phyloP scores from a whole-genome alignment of 2,329 filamentous ascomycete genomes.

The Talaromyces sp. region DNA sequence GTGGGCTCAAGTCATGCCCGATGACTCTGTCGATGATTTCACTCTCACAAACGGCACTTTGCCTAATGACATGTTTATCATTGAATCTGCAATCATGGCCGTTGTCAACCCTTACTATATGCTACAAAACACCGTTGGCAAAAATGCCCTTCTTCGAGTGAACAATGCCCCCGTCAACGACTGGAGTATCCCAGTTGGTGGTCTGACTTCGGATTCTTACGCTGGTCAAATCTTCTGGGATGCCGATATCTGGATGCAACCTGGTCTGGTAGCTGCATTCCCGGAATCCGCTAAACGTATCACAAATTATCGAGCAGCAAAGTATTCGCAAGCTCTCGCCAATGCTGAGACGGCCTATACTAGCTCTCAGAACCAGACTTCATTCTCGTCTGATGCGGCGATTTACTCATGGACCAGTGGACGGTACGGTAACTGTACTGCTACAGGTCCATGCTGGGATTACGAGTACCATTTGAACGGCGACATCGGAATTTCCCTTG shows the following conservation, averaged over 20 bases:
- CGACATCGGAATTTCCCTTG: slow-evolving; percentile 60
- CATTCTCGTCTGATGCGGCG: slow-evolving; percentile 54
- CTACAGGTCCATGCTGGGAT: slow-evolving; percentile 60
- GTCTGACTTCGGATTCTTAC: slow-evolving; percentile 62
- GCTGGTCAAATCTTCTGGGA: slow-evolving; percentile 64
- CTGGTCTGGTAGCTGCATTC: slow-evolving; percentile 59
- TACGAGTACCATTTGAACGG: slow-evolving; percentile 69
- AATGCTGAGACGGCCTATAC: slow-evolving; percentile 54
- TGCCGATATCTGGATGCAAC: slow-evolving; percentile 63
- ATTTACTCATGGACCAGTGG: slow-evolving; percentile 66
- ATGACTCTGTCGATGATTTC: slow-evolving; percentile 60
- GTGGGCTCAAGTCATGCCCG: slow-evolving; percentile 58
- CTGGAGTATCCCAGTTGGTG: slow-evolving; percentile 64
- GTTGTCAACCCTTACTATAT: slow-evolving; percentile 46
- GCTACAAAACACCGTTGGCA: slow-evolving; percentile 47
- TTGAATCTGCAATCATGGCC: slow-evolving; percentile 48
- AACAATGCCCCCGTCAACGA: slow-evolving; percentile 51
- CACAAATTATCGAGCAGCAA: slow-evolving; percentile 58
- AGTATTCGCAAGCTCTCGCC: slow-evolving; percentile 54
- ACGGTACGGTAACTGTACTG: slow-evolving; percentile 63
- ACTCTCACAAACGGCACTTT: slow-evolving; percentile 52
- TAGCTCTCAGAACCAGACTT: slow-evolving; percentile 56
- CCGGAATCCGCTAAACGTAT: slow-evolving; percentile 60
- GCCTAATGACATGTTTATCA: slow-evolving; percentile 52
- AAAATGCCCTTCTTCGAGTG: slow-evolving; percentile 49